Evolutionary conservation across 73 alveolate genomes (phyloP).

Genomic region (Tetrahymena thermophila): DNA sequence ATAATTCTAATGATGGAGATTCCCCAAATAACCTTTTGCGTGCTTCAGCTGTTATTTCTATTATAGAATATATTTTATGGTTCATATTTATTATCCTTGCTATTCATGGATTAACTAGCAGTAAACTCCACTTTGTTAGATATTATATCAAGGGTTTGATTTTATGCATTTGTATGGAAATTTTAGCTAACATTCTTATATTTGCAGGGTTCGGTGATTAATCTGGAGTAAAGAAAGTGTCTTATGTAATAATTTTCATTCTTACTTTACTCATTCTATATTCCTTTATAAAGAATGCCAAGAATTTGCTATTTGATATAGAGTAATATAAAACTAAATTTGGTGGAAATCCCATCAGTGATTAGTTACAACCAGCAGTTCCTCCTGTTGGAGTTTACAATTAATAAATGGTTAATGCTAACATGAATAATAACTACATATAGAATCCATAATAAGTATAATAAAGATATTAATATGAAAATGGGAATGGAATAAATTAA

Average conservation of each 20-base stretch:
- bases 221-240: neutral
- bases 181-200: neutral
- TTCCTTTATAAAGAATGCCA: neutral
- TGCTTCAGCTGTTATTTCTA: neutral
- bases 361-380: neutral
- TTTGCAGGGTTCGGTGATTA: neutral
- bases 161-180: neutral
- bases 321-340: neutral
- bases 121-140: neutral
- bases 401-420: neutral
- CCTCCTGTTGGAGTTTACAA: neutral
- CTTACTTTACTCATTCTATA: neutral
- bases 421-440: neutral
- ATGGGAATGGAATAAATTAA: too few species aligned
- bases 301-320: neutral
- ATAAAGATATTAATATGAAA: neutral
- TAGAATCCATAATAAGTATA: neutral
- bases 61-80: neutral
- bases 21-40: neutral
- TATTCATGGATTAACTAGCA: neutral
- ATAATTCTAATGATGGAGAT: neutral
- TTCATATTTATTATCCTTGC: neutral
- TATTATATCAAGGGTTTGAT: neutral
- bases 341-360: neutral
- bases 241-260: neutral